Evolutionary conservation across 805 yeast species (phyloP), one percentile per base, ranked within the genome.

Genomic region (Wickerhamomyces canadensis): DNA sequence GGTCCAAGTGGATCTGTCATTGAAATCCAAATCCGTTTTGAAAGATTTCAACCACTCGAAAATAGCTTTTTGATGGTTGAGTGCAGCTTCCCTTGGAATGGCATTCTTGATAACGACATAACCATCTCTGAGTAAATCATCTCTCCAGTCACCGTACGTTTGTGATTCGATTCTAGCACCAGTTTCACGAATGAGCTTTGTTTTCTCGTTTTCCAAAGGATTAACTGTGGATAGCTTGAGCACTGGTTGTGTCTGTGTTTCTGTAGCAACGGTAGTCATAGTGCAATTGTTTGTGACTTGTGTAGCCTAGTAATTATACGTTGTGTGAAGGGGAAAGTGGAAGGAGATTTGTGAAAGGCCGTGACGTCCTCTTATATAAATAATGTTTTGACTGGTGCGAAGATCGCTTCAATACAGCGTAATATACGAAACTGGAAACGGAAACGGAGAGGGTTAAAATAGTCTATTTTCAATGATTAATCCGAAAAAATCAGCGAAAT

Each of bases 51-150:
- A 34, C 55, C 57, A 56, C 11, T 52, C 35, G 24, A 54, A 47
- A 16, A 53, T 41, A 16, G 43, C 27, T 19, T 46, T 27, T 31
- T 50, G 52, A 38, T 61, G 57, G 8, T 24, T 27, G 6, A 27
- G 12, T 5, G 64, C 61, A 5, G 37, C 40, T 26, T 52, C 60
- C 21, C 33, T 36, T 3, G 59, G 40, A 17, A 61, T 37, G 5
- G 54, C 63, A 17, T 44, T 44, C 37, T 57, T 60, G n/a, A 60
- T 48, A n/a, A 59, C 57, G 26, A 51, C 60, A 38, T 41, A 61
- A 1, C 64, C 65, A 34, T 60, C 47, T 18, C 43, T 35, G 12
- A 53, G 10, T 9, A 61, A 39, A 12, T 54, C 56, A 15, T 57
- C 55, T 46, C 63, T 49, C 58, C 58, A 60, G 34, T 60, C 62